These are phyloP conservation scores for Pichia scutulata DNA, from an alignment of 805 yeast genomes.

Conservation along the genomic window DNA sequence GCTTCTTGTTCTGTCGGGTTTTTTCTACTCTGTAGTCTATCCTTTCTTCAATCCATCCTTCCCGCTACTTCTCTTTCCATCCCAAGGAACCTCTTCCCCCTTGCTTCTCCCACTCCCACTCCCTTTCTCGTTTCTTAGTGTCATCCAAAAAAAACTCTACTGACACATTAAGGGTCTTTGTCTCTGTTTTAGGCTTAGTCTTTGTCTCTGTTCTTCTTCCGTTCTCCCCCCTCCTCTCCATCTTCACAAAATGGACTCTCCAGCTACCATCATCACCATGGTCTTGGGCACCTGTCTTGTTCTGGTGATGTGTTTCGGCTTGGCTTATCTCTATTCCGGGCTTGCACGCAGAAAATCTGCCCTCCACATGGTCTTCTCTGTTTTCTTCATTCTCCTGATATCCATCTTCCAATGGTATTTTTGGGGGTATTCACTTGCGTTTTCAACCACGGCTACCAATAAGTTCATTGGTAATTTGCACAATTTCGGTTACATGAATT, in stretches of 20 bases:
- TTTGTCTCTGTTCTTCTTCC: neutral
- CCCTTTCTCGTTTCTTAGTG: no score
- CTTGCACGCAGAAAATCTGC: conserved; percentile 88
- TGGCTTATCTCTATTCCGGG: conserved; percentile 89
- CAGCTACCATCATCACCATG: conserved; percentile 42
- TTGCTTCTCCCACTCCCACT: no score
- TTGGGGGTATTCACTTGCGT: conserved; percentile 96
- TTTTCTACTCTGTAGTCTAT: no score
- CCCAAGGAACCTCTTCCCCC: no score
- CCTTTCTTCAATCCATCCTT: no score
- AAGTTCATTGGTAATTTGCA: conserved; percentile 83
- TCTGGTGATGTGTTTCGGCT: conserved; percentile 89
- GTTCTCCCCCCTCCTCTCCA: neutral
- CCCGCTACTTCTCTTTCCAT: no score
- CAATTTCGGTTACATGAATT: conserved; percentile 72
- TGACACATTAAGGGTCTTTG: neutral
- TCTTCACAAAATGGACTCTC: conserved; percentile 9
- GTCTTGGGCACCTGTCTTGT: conserved; percentile 63
- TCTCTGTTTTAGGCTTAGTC: no score
- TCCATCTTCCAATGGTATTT: conserved; percentile 91
- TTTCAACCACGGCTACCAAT: conserved; percentile 70
- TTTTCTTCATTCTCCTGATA: conserved; percentile 38
- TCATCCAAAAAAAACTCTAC: no score
- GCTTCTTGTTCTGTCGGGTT: no score
- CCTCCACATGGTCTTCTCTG: conserved; percentile 74